phyloP scores from a whole-genome alignment of 305 asterid species.

The Fraxinus xanthoxyloides region DNA sequence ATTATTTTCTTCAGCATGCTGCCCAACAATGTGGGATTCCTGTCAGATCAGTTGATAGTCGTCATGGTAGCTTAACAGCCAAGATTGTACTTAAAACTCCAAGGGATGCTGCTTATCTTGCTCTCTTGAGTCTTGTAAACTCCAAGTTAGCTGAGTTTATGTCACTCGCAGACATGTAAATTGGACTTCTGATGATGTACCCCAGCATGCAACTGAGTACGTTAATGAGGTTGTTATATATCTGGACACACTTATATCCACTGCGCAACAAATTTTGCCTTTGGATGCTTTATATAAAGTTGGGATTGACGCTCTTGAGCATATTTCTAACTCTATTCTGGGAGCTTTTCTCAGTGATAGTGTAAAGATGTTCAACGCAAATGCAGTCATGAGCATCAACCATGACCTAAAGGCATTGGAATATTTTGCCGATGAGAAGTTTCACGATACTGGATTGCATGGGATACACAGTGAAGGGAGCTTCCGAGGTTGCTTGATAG shows the following conservation, averaged over 20 bases:
- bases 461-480: constrained; percentile 77
- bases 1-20: constrained; percentile 88
- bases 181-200: constrained; percentile 69
- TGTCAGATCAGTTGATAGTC: constrained; percentile 65
- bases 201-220: constrained; percentile 61
- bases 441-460: constrained; percentile 66
- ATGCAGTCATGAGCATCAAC: constrained; percentile 58
- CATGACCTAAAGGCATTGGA: constrained; percentile 69
- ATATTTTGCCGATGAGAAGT: constrained; percentile 79
- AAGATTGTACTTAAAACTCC: constrained; percentile 83
- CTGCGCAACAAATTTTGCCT: constrained; percentile 45
- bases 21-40: constrained; percentile 95
- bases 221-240: constrained; percentile 71
- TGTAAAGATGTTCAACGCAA: constrained; percentile 25
- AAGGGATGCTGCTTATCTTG: constrained; percentile 81
- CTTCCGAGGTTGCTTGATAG: constrained; percentile 69
- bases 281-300: constrained; percentile 11
- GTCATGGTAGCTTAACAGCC: constrained; percentile 73
- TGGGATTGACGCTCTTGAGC: constrained; percentile 83
- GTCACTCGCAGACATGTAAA: constrained; percentile 68
- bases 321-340: constrained; percentile 63
- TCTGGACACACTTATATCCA: constrained; percentile 80
- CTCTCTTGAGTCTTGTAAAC: constrained; percentile 66
- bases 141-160: constrained; percentile 66
- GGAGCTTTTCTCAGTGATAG: constrained; percentile 57